A percentile compares a stretch with the other conserved stretches of the same genome.
phyloP scores from a whole-genome alignment of 1,284 basidiomycete genomes.

The Cutaneotrichosporon arboriforme region DNA sequence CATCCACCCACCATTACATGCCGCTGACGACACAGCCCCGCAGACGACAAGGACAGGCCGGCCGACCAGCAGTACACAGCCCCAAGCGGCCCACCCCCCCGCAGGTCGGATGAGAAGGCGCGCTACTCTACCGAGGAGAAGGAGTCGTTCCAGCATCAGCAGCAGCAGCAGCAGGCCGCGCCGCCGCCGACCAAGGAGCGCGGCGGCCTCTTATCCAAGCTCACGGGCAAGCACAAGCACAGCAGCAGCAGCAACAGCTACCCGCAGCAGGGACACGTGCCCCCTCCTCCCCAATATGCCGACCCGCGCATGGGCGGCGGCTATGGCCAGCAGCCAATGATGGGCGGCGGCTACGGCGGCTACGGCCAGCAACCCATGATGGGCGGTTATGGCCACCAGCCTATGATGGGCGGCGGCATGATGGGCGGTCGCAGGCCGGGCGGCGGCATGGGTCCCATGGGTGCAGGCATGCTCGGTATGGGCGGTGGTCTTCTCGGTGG shows the following conservation, averaged over 20 bases:
- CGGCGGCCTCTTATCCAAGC: slow-evolving; percentile 38
- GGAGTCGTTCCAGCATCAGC: slow-evolving; percentile 9
- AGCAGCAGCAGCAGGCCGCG: background rate
- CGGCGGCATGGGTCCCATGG: slow-evolving; percentile 32
- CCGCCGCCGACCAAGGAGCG: slow-evolving; percentile 13
- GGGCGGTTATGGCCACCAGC: slow-evolving; percentile 7
- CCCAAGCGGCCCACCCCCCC: slow-evolving; percentile 42
- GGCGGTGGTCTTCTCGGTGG: slow-evolving; percentile 47
- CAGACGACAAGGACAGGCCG: slow-evolving; percentile 39
- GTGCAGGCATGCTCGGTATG: slow-evolving; percentile 37
- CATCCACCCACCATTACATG: too few species aligned
- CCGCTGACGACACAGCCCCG: slow-evolving; percentile 30
- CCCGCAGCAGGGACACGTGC: slow-evolving; percentile 22
- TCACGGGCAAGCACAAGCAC: slow-evolving; percentile 25
- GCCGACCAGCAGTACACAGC: slow-evolving; percentile 23
- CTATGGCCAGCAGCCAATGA: slow-evolving; percentile 22
- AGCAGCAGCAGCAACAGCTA: slow-evolving; percentile 22
- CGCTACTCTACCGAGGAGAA: slow-evolving; percentile 6
- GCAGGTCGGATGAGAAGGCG: slow-evolving; percentile 9
- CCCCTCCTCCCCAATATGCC: slow-evolving; percentile 6
- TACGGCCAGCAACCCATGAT: slow-evolving; percentile 11
- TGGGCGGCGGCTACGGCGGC: slow-evolving; percentile 7
- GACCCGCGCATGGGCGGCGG: slow-evolving; percentile 9
- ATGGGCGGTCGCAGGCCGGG: slow-evolving; percentile 15
- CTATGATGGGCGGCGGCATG: slow-evolving; percentile 14